phyloP scores from a whole-genome alignment of 164 flowering plant species.

The Magnolia kwangsiensis region DNA sequence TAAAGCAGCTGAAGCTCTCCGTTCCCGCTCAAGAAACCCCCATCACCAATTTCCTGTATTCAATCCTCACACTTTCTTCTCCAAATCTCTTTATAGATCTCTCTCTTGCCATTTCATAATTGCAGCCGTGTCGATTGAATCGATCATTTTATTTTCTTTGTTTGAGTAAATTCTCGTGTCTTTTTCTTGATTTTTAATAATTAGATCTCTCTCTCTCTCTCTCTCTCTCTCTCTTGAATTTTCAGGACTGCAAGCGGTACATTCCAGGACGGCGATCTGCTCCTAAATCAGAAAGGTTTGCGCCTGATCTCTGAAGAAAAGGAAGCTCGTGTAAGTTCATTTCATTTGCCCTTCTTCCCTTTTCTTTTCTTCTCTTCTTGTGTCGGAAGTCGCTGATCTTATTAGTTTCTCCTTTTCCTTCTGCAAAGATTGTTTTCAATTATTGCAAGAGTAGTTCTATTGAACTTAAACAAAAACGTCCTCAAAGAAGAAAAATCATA shows the following conservation, averaged over 20 bases:
- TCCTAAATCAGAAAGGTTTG: conserved; percentile 83
- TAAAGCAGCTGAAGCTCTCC: conserved; percentile 86
- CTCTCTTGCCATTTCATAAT: background rate
- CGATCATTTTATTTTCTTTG: background rate
- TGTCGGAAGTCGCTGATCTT: background rate
- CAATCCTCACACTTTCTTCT: background rate
- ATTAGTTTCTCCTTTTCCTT: background rate
- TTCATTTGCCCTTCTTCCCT: background rate
- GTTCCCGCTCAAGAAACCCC: conserved; percentile 88
- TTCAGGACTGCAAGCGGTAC: conserved; percentile 96
- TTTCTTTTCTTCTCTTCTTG: background rate
- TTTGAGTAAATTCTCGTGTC: background rate
- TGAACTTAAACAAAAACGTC: too few species aligned
- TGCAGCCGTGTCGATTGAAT: background rate
- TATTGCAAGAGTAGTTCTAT: background rate
- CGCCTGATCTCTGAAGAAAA: conserved; percentile 73
- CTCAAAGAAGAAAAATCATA: background rate
- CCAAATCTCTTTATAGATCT: background rate
- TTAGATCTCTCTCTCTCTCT: background rate
- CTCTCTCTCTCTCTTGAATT: background rate
- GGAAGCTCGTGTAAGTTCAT: conserved; percentile 49
- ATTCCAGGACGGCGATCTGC: conserved; percentile 94
- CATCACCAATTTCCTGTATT: conserved; percentile 76
- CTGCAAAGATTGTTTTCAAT: background rate
- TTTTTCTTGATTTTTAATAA: background rate